Evolutionary conservation across 441 rosid species (phyloP), one percentile per base, ranked within the genome.

Genomic region (Populus tomentosa): DNA sequence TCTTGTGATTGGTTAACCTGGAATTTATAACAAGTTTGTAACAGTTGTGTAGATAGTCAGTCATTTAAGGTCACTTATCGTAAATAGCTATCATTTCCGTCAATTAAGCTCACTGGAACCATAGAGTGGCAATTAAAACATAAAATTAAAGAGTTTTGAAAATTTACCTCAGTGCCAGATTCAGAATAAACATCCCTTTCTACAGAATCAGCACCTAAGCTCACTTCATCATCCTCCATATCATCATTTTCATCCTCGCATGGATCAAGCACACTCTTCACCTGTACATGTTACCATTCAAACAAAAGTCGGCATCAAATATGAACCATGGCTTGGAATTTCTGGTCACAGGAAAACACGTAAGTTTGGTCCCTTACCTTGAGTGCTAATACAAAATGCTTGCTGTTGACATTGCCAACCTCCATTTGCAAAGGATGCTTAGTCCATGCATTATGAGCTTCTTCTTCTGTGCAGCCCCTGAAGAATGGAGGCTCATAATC

Each of bases 401-500:
- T 94, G 95, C 97, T 94, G 85, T 94, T 91, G 79, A 96, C 99
- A 80, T 94, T 88, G 46, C 99, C 98, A 82, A 96, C 90, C 84
- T 92, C 95, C 99, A 94, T 94, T 75, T 88, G 90, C 82, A 96
- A 85, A 84, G 99, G 98, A 86, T 81, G 85, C 89, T 91, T 94
- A 42, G 88, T 88, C 99, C 99, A 96, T 56, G 87, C 77, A 83
- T 88, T 87, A 80, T 87, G 89, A 79, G 90, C 92, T 90, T 91
- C 99, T 70, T 89, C 95, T 79, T 91, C 97, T 40, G 88, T 81
- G 78, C 98, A 94, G 69, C 93, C 79, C 82, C 92, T 87, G 85
- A 96, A 96, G 89, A 92, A 96, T 56, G 98, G 99, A 76, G 98
- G 99, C 83, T 96, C 98, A 40, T 94, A 96, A 82, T 91, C 98